phyloP scores from a whole-genome alignment of 2,329 filamentous ascomycete species.

The Aspergillus felis region DNA sequence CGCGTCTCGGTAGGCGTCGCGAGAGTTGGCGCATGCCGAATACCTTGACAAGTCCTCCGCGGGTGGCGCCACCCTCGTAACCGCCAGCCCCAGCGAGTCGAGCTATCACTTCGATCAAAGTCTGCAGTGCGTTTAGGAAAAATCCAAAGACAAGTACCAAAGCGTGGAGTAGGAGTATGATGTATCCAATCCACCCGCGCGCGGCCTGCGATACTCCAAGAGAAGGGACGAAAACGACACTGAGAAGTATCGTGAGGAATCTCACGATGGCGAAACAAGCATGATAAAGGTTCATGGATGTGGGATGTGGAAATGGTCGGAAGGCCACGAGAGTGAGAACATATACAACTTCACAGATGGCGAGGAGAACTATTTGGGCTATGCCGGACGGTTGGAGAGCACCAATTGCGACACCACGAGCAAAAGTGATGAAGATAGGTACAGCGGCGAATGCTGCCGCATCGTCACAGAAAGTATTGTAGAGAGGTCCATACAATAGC shows the following conservation, averaged over 20 bases:
- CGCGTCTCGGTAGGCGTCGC: constrained; percentile 62
- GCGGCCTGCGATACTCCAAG: constrained; percentile 72
- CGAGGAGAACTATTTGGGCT: constrained; percentile 85
- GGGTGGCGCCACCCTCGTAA: constrained; percentile 65
- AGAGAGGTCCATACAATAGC: constrained; percentile 84
- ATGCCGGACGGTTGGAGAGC: constrained; percentile 90
- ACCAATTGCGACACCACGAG: constrained; percentile 85
- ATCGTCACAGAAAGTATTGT: constrained; percentile 96
- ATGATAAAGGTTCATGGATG: constrained; percentile 97
- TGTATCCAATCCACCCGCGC: constrained; percentile 94
- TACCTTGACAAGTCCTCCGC: constrained; percentile 79
- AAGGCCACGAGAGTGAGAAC: constrained; percentile 85
- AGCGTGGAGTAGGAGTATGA: constrained; percentile 80
- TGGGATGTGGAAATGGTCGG: constrained; percentile 81
- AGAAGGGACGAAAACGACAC: constrained; percentile 79
- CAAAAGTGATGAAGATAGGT: constrained; percentile 76
- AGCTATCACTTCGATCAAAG: constrained; percentile 81
- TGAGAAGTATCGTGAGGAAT: constrained; percentile 70
- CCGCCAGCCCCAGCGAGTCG: constrained; percentile 78
- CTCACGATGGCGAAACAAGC: constrained; percentile 76
- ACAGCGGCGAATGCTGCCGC: constrained; percentile 86
- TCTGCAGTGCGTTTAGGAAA: constrained; percentile 86
- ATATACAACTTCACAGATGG: constrained; percentile 89
- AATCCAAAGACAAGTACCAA: constrained; percentile 86
- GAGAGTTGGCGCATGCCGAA: constrained; percentile 89